Percentiles rank a stretch among this genome's conserved stretches.
These are phyloP conservation scores for Boechera divaricarpa DNA, from an alignment of 345 rosid genomes.

Conservation along the genomic window DNA sequence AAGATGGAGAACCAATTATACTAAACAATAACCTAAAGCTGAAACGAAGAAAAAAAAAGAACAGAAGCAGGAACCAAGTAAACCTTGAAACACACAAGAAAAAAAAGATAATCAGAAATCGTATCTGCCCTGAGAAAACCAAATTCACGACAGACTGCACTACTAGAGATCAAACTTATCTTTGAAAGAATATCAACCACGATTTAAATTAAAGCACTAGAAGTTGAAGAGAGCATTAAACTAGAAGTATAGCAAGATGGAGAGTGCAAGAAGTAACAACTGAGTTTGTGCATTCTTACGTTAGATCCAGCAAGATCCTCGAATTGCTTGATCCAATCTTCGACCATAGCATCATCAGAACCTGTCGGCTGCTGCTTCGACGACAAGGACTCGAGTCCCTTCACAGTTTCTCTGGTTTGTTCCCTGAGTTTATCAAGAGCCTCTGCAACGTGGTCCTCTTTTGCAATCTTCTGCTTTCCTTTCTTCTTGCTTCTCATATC, in stretches of 20 bases:
- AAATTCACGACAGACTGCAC: neutral
- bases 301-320: constrained; percentile 87
- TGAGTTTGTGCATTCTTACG: constrained; percentile 45
- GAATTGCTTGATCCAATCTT: constrained; percentile 97
- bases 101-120: no score
- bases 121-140: no score
- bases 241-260: constrained; percentile 5
- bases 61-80: no score
- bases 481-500: constrained; percentile 86
- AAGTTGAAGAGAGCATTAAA: neutral
- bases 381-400: constrained; percentile 77
- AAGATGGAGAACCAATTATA: constrained; percentile 2
- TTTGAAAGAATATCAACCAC: neutral
- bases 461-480: constrained; percentile 68
- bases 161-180: constrained; percentile 4
- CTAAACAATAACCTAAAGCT: neutral
- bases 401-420: constrained; percentile 86
- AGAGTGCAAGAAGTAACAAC: neutral
- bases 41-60: no score
- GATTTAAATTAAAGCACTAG: neutral
- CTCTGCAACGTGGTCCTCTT: constrained; percentile 76
- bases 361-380: constrained; percentile 47
- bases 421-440: constrained; percentile 86
- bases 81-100: no score
- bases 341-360: constrained; percentile 80